These are phyloP conservation scores for Durotheca rogersii DNA, from an alignment of 495 filamentous ascomycete species.

Conservation along the genomic window DNA sequence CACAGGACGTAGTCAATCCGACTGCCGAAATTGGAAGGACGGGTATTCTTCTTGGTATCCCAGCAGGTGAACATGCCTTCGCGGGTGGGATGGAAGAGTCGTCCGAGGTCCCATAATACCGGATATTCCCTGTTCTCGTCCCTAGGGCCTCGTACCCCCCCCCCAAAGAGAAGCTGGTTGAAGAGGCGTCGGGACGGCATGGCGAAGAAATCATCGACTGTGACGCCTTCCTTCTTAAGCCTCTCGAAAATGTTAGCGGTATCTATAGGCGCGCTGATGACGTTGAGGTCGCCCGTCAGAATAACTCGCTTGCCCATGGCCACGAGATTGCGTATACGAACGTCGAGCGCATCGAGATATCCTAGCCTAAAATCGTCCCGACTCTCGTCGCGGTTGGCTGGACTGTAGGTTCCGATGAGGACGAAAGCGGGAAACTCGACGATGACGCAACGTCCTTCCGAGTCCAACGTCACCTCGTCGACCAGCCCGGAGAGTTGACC, in stretches of 20 bases:
- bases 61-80: slow-evolving; percentile 95
- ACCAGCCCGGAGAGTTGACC: slow-evolving; percentile 63
- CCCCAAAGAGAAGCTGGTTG: slow-evolving; percentile 77
- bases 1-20: slow-evolving; percentile 93
- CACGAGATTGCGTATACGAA: slow-evolving; percentile 80
- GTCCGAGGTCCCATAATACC: slow-evolving; percentile 81
- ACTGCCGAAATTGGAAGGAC: slow-evolving; percentile 87
- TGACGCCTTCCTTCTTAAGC: slow-evolving; percentile 67
- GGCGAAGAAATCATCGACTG: slow-evolving; percentile 68
- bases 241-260: slow-evolving; percentile 67
- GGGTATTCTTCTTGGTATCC: slow-evolving; percentile 81
- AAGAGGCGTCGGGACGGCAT: slow-evolving; percentile 76
- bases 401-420: slow-evolving; percentile 85
- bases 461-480: slow-evolving; percentile 75
- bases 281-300: slow-evolving; percentile 88
- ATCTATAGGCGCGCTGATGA: slow-evolving; percentile 72
- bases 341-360: slow-evolving; percentile 78
- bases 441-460: slow-evolving; percentile 89
- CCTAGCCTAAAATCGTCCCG: slow-evolving; percentile 78
- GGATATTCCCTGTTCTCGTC: slow-evolving; percentile 73
- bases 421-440: slow-evolving; percentile 96
- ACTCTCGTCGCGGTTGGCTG: slow-evolving; percentile 82
- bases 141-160: slow-evolving; percentile 66
- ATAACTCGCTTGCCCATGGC: slow-evolving; percentile 78
- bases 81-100: slow-evolving; percentile 75